Evolutionary conservation across 257 asterid species (phyloP), one percentile per base, ranked within the genome.

Genomic region (Plantago ovata): DNA sequence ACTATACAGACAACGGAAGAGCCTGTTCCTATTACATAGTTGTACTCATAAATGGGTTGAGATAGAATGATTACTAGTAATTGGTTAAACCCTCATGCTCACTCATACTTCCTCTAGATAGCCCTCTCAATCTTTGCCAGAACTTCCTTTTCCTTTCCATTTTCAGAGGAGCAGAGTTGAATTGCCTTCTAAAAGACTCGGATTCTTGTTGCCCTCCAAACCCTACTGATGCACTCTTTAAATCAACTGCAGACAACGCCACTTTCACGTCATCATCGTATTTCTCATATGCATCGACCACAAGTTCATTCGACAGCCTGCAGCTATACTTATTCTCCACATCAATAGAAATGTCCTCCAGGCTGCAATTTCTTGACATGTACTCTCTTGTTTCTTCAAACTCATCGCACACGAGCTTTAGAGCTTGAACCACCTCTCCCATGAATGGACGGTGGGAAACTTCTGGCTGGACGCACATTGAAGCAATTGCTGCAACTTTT

Each of bases 381-480:
- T 71, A 61, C 45, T 69, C 95, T 50, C 62, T 70, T 6, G 78
- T 76, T 41, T 88, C 95, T 0, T 88, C 94, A 33, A 81, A 71
- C 71, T 88, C 96, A 61, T 86, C 73, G 78, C 88, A 92, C 10
- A 88, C 93, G 21, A 92, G 87, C 79, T 84, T 88, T 78, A 92
- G 56, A 23, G 96, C 98, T 68, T 92, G 96, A 46, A 88, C 95
- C 3, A 92, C 98, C 71, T 92, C 98, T 0, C 98, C 98, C 98
- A 92, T 92, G 76, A 92, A 92, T 6, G 98, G 98, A 13, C 98
- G 89, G 45, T 88, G 94, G 28, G 98, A 83, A 2, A 84, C 96
- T 63, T 92, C 98, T 0, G 98, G 95, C 61, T 92, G 98, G 38
- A 92, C 98, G 42, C 96, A 85, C 98, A 92, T 88, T 14, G 98